Evolutionary conservation across 306 rosid genomes (phyloP).

Genomic region (Vachellia pachyceras): DNA sequence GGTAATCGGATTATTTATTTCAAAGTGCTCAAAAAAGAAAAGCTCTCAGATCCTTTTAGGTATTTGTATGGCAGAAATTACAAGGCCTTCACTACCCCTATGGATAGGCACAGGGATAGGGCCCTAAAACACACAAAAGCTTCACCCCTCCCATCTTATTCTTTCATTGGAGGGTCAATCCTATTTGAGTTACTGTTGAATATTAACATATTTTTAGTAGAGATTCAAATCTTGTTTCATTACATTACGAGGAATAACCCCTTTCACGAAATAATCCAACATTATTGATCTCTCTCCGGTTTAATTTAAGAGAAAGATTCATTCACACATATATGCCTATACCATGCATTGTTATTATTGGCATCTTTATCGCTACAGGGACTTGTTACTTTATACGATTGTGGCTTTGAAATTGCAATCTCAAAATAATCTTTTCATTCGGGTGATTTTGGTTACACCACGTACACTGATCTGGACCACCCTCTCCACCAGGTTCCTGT

Average conservation of each 20-base stretch:
- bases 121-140: constrained; percentile 15
- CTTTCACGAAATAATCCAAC: too few relatives aligned
- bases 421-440: constrained; percentile 20
- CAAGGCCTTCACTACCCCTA: constrained; percentile 27
- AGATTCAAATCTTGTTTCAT: too few relatives aligned
- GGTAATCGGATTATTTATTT: neutral
- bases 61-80: constrained; percentile 38
- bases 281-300: neutral
- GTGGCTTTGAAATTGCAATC: constrained; percentile 45
- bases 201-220: too few relatives aligned
- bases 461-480: constrained; percentile 30
- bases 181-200: too few relatives aligned
- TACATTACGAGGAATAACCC: too few relatives aligned
- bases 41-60: constrained; percentile 26
- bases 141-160: too few relatives aligned
- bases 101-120: constrained; percentile 44
- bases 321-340: too few relatives aligned
- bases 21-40: constrained; percentile 33
- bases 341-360: constrained; percentile 15
- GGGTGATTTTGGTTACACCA: constrained; percentile 40
- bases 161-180: too few relatives aligned
- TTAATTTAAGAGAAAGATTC: constrained; percentile 23
- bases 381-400: constrained; percentile 5
- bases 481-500: neutral
- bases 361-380: neutral